These are phyloP conservation scores for Pythium brachiatum DNA, from an alignment of 352 stramenopile species.

Conservation along the genomic window DNA sequence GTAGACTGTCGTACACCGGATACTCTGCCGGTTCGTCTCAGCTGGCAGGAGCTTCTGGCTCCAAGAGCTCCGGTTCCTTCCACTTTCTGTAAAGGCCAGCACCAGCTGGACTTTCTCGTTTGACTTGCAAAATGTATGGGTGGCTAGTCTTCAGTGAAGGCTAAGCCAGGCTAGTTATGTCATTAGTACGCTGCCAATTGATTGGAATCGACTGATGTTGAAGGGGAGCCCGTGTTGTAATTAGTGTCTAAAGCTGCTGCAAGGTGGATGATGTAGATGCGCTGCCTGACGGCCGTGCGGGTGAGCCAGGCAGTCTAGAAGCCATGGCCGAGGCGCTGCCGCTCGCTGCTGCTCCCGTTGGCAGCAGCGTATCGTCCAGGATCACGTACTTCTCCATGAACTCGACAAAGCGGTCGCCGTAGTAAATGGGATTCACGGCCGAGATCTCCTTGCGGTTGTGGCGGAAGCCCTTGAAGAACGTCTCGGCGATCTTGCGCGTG, in stretches of 20 bases:
- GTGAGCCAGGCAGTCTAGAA: not conserved
- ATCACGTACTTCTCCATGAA: slow-evolving; percentile 86
- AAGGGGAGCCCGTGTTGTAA: not conserved
- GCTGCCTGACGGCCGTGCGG: not conserved
- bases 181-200: not conserved
- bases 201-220: not conserved
- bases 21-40: not conserved
- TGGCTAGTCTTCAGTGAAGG: not conserved
- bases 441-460: slow-evolving; percentile 89
- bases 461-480: slow-evolving; percentile 82
- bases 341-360: not conserved
- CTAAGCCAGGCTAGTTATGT: slow-evolving; percentile 1
- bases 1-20: no score
- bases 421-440: slow-evolving; percentile 80
- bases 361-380: slow-evolving; percentile 50
- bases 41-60: not conserved
- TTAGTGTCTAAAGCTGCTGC: slow-evolving; percentile 3
- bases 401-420: slow-evolving; percentile 89
- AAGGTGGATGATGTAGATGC: not conserved
- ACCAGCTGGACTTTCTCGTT: not conserved
- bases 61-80: not conserved
- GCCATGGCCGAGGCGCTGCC: not conserved
- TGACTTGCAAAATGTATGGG: slow-evolving; percentile 9
- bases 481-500: slow-evolving; percentile 88
- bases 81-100: slow-evolving; percentile 5